Conservation (phyloP, 441 rosid species). For the Erysimum pusillum region DNA sequence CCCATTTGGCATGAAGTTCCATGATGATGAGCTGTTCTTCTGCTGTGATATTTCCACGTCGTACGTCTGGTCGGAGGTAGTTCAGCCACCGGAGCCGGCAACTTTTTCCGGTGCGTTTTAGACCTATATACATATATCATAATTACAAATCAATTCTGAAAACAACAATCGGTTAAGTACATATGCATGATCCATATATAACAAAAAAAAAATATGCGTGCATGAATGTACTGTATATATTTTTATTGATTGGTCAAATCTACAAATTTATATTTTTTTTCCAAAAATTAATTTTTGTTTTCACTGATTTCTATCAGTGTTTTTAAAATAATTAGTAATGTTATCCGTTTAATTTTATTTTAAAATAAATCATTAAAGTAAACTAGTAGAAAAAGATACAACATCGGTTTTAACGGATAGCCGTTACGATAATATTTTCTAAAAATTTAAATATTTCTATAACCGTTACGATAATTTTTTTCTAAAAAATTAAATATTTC, state of each 20-base stretch:
- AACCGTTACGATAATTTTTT: neutral
- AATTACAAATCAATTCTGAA: neutral
- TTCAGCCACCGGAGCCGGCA: conserved; percentile 74
- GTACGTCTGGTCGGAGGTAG: conserved; percentile 63
- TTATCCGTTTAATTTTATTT: neutral
- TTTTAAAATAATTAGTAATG: neutral
- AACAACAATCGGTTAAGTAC: neutral
- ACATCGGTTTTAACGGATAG: neutral
- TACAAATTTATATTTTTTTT: neutral
- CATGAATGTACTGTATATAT: neutral
- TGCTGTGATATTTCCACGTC: conserved; percentile 56
- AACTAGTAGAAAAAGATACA: too few relatives aligned
- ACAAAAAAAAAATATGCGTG: neutral
- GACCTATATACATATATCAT: conserved; percentile 42
- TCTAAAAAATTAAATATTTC: too few relatives aligned
- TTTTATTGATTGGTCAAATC: neutral
- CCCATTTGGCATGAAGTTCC: conserved; percentile 46
- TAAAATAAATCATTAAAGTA: too few relatives aligned
- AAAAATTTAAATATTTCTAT: neutral
- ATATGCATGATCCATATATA: neutral
- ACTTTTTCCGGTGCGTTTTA: conserved; percentile 71
- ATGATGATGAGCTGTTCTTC: conserved; percentile 62
- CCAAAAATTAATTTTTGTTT: neutral
- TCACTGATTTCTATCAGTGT: neutral
- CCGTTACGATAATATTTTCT: neutral